phyloP scores from a whole-genome alignment of 2,329 filamentous ascomycete genomes.

The Ophiostoma sp. region DNA sequence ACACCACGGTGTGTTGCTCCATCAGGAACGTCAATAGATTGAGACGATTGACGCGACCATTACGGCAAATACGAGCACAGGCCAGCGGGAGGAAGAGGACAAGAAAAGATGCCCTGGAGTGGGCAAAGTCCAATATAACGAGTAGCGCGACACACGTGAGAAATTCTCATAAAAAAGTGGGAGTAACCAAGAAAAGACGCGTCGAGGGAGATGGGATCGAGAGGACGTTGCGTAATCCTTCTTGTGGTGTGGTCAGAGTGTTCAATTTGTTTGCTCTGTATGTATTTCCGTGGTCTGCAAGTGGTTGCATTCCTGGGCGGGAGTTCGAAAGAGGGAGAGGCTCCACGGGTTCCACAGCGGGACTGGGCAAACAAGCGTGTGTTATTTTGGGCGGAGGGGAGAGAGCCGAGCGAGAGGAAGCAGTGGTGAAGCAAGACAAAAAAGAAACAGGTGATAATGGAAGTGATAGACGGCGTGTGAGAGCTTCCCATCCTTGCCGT shows the following conservation, averaged over 20 bases:
- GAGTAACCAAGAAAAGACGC: not conserved
- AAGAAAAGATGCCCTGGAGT: too few species aligned
- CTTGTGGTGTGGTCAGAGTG: not conserved
- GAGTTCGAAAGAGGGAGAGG: not conserved
- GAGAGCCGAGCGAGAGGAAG: not conserved
- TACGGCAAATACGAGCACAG: slow-evolving; percentile 6
- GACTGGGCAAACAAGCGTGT: not conserved
- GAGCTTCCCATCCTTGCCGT: not conserved
- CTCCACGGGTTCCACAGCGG: slow-evolving; percentile 17
- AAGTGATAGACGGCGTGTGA: not conserved
- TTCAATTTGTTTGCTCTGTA: not conserved
- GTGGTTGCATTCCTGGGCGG: slow-evolving; percentile 13
- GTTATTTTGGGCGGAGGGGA: slow-evolving; percentile 15
- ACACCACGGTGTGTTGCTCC: not conserved
- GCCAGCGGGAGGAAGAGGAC: not conserved
- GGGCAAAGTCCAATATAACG: not conserved
- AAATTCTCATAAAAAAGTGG: not conserved
- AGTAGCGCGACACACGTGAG: slow-evolving; percentile 2
- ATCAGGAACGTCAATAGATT: not conserved
- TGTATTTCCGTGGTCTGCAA: not conserved
- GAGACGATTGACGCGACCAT: slow-evolving; percentile 5
- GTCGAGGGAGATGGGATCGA: not conserved
- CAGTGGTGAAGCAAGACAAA: not conserved
- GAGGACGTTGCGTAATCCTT: slow-evolving; percentile 7
- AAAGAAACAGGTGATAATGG: not conserved